Evolutionary conservation across 192 early-diverging fungal species (phyloP), one percentile per base, ranked within the genome.

Genomic region (Coemansia sp.): DNA sequence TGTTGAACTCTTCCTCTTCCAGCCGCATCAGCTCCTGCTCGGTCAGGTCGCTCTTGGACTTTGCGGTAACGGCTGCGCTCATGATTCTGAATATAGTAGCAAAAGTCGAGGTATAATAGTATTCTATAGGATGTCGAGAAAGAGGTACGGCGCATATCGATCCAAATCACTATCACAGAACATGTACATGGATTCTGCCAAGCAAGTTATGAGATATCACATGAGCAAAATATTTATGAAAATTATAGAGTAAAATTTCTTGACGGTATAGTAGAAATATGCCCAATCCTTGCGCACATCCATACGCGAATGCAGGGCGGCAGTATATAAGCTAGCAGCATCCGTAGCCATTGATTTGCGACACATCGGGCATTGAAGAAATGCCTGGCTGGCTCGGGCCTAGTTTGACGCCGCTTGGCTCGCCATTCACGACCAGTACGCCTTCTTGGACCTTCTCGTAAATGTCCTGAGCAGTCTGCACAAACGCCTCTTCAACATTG

Each of bases 1-100:
- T 97, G 64, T 88, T 90, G 78, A 99, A 98, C 82, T 98, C 95
- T 53, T 91, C 81, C 71, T 98, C 92, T 70, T 99, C 96, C 31
- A 92, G 83, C 59, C 86, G 86, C 60, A 79, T 78, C 60, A 99
- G 87, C 82, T 99, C 96, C 71, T 91, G 93, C 22, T 70, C 67
- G 17, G 67, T 70, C 79, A 82, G 73, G 48, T 82, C 74, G 40
- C 65, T 59, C 71, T 77, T 82, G 55, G 74, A 61, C 62, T 82
- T 82, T 67, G 79, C 26, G 34, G 79, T 82, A 22, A 71, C 44
- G 22, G 69, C 65, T 10, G 78, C 48, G 69, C 78, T 81, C 78
- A 81, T 81, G 10, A 23, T 80, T 12, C 26, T 8, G 17, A 20
- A 21, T n/a, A 19, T 17, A 48, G 19, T 3, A 48, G 19, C 56